A percentile compares a stretch with the other conserved stretches of the same genome.
Evolutionary conservation across 1,284 basidiomycete species (phyloP).

Genomic region (Leucoagaricus sp.): DNA sequence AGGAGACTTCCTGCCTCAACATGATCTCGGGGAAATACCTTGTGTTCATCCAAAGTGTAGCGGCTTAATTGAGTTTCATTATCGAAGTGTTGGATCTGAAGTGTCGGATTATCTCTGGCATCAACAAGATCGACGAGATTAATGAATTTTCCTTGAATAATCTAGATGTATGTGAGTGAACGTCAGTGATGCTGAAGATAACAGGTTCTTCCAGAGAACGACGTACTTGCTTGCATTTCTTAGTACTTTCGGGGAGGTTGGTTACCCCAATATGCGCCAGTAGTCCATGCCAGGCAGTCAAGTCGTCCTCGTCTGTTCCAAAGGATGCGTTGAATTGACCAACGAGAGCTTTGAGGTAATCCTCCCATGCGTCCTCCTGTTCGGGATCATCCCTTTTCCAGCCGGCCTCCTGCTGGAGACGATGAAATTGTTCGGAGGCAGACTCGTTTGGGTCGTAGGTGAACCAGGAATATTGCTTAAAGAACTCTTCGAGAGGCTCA

Average conservation of each 20-base stretch:
- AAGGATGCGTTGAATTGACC: conserved; percentile 15
- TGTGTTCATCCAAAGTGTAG: conserved; percentile 2
- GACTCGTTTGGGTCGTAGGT: background rate
- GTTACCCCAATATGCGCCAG: background rate
- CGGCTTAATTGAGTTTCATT: background rate
- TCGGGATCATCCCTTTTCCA: background rate
- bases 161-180: background rate
- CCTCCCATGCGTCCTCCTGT: background rate
- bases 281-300: conserved; percentile 14
- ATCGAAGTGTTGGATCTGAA: background rate
- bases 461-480: conserved; percentile 20
- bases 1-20: conserved; percentile 5
- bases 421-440: background rate
- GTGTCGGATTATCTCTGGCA: background rate
- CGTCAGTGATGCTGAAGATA: background rate
- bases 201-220: background rate
- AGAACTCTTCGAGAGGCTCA: conserved; percentile 22
- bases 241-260: background rate
- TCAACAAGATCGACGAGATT: conserved; percentile 10
- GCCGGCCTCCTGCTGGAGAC: background rate
- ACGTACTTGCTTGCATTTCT: conserved; percentile 8
- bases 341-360: conserved; percentile 14
- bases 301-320: conserved; percentile 9
- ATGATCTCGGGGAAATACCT: conserved; percentile 7
- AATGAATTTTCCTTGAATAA: conserved; percentile 1